Conservation (phyloP, 192 early-diverging fungal genomes). For the Backusella psychrophila region DNA sequence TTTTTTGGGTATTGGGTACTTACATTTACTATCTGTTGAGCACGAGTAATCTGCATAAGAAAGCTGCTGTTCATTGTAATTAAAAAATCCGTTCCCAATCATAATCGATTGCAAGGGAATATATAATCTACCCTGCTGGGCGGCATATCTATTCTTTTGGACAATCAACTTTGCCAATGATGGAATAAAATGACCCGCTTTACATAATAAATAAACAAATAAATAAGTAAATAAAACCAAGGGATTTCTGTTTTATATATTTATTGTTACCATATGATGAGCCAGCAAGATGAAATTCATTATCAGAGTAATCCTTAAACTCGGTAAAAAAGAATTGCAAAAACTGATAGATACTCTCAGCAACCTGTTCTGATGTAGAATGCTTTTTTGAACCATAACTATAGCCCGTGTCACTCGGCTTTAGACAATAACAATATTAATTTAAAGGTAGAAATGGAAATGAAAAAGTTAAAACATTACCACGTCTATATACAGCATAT, state of each 20-base stretch:
- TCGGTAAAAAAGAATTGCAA: constrained; percentile 88
- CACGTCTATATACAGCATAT: constrained; percentile 2
- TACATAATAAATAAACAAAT: background rate
- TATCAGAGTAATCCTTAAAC: constrained; percentile 75
- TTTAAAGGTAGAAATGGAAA: background rate
- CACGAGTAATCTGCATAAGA: constrained; percentile 81
- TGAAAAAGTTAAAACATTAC: background rate
- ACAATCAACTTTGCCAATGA: constrained; percentile 83
- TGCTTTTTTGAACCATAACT: constrained; percentile 71
- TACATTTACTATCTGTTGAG: constrained; percentile 36
- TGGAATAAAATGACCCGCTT: constrained; percentile 87
- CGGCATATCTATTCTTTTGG: constrained; percentile 63
- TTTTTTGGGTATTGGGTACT: background rate
- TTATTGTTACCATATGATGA: constrained; percentile 50
- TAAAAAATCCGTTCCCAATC: constrained; percentile 91
- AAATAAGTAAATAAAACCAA: background rate
- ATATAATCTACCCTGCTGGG: constrained; percentile 24
- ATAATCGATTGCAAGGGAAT: constrained; percentile 75
- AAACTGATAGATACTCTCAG: constrained; percentile 88
- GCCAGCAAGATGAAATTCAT: constrained; percentile 87
- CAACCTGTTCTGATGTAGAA: constrained; percentile 67
- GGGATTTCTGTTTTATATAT: background rate
- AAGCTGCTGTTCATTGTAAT: constrained; percentile 86
- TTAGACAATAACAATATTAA: background rate
- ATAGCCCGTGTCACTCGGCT: constrained; percentile 91